phyloP scores from a whole-genome alignment of 2,329 filamentous ascomycete species.

The Alternaria sp. region DNA sequence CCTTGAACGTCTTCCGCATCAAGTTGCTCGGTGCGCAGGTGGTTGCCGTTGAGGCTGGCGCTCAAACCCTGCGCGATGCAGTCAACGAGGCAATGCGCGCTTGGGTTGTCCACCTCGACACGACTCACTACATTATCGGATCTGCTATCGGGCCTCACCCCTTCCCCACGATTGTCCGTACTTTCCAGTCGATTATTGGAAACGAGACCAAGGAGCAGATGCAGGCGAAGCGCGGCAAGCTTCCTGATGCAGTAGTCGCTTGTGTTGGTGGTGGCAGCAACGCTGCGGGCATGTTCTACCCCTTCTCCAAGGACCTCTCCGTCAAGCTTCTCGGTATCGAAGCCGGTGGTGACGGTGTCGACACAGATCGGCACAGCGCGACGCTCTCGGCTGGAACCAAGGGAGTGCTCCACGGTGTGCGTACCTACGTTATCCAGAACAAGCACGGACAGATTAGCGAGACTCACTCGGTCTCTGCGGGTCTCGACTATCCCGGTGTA shows the following conservation, averaged over 20 bases:
- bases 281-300: slow-evolving; percentile 97
- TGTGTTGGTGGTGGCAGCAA: slow-evolving; percentile 97
- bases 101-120: slow-evolving; percentile 92
- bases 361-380: slow-evolving; percentile 85
- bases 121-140: slow-evolving; percentile 97
- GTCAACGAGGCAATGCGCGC: slow-evolving; percentile 95
- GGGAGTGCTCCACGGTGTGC: slow-evolving; percentile 93
- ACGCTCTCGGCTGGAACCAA: slow-evolving; percentile 86
- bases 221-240: slow-evolving; percentile 80
- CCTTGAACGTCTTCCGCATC: slow-evolving; percentile 98
- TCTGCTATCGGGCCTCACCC: slow-evolving; percentile 97
- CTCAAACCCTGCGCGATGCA: slow-evolving; percentile 68
- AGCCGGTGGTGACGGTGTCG: slow-evolving; percentile 90
- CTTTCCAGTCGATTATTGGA: slow-evolving; percentile 97
- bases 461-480: slow-evolving; percentile 95
- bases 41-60: slow-evolving; percentile 90
- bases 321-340: slow-evolving; percentile 94
- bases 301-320: slow-evolving; percentile 82
- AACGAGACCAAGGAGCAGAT: slow-evolving; percentile 94
- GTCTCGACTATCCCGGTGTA: slow-evolving; percentile 96
- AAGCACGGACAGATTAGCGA: slow-evolving; percentile 91
- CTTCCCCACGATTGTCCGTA: slow-evolving; percentile 96
- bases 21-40: slow-evolving; percentile 93
- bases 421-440: slow-evolving; percentile 94
- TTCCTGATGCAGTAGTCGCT: slow-evolving; percentile 94